These are phyloP conservation scores for Plasmodium cynomolgi DNA, from an alignment of 169 alveolate species.

Conservation along the genomic window DNA sequence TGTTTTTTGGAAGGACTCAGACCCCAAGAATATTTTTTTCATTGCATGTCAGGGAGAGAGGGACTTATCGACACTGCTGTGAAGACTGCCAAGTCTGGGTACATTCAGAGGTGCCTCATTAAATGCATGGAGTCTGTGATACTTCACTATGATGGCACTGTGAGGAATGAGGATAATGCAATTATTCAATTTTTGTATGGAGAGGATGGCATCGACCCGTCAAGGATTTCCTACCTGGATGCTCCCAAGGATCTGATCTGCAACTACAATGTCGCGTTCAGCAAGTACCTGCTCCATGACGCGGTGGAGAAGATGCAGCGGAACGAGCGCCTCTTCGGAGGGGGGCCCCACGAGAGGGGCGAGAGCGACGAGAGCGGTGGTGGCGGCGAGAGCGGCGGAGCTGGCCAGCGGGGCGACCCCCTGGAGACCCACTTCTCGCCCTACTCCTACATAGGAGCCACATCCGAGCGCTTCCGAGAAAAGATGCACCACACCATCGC, in stretches of 20 bases:
- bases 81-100: conserved; percentile 98
- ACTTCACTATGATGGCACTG: conserved; percentile 97
- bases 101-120: conserved; percentile 97
- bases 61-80: conserved; percentile 99
- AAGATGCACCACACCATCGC: background rate
- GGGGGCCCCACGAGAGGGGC: background rate
- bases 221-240: conserved; percentile 91
- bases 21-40: conserved; percentile 98
- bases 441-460: conserved; percentile 48
- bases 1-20: conserved; percentile 97
- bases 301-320: background rate
- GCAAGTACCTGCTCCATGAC: conserved; percentile 51
- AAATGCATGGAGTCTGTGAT: conserved; percentile 95
- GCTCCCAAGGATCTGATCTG: conserved; percentile 84
- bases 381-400: background rate
- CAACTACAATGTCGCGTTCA: conserved; percentile 75
- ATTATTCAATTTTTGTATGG: conserved; percentile 98
- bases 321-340: conserved; percentile 4
- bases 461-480: conserved; percentile 3
- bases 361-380: background rate
- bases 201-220: conserved; percentile 97
- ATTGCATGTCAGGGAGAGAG: conserved; percentile 99
- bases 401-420: background rate
- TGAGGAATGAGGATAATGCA: conserved; percentile 96
- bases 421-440: conserved; percentile 18